Conservation (phyloP, 352 stramenopile genomes). For the Albugo laibachii region DNA sequence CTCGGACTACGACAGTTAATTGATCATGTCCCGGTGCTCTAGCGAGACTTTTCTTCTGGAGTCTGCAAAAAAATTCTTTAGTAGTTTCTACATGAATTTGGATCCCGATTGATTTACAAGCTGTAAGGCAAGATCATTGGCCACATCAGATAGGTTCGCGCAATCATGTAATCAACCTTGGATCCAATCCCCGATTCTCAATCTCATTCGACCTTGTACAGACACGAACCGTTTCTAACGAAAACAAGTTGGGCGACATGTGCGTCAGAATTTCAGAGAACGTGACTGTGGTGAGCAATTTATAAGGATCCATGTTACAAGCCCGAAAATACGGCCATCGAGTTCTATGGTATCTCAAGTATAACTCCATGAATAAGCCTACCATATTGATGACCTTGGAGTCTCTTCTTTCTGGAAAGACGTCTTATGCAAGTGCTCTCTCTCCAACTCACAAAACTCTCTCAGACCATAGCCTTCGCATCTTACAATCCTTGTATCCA, state of each 20-base stretch:
- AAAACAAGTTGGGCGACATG: constrained; percentile 29
- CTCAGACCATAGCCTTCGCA: no score
- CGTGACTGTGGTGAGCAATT: constrained; percentile 53
- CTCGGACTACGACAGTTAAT: no score
- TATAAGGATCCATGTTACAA: constrained; percentile 84
- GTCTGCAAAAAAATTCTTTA: constrained; percentile 83
- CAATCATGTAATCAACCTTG: constrained; percentile 82
- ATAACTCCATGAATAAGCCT: constrained; percentile 83
- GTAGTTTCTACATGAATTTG: constrained; percentile 91
- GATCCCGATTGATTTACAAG: constrained; percentile 83
- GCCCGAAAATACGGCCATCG: constrained; percentile 22
- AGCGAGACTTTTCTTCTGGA: constrained; percentile 91
- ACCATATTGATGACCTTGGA: constrained; percentile 80
- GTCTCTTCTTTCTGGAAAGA: constrained; percentile 28
- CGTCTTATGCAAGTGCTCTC: constrained; percentile 21
- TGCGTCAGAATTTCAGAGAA: constrained; percentile 34
- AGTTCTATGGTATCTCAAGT: constrained; percentile 56
- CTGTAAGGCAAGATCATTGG: constrained; percentile 67
- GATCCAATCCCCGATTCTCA: constrained; percentile 88
- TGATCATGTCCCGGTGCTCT: no score
- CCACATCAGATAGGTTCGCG: constrained; percentile 52
- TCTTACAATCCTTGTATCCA: no score
- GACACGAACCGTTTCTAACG: constrained; percentile 12
- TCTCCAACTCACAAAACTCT: no score
- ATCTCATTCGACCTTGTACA: constrained; percentile 42